phyloP scores from a whole-genome alignment of 768 basidiomycete species.

The Rhizopogon sp. region DNA sequence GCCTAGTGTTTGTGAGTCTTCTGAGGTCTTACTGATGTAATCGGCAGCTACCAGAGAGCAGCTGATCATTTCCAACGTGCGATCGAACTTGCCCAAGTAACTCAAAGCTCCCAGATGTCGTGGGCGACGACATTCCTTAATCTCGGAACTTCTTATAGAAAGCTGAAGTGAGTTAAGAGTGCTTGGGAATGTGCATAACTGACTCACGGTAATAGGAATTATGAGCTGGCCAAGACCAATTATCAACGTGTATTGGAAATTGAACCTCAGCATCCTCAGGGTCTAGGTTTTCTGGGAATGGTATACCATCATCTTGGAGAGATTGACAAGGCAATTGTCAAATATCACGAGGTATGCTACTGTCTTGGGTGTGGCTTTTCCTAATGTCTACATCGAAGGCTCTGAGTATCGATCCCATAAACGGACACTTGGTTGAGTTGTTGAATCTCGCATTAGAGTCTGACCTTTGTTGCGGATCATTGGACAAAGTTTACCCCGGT shows the following conservation, averaged over 20 bases:
- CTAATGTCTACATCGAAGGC: slow-evolving; percentile 39
- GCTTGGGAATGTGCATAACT: neutral
- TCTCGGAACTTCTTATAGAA: slow-evolving; percentile 84
- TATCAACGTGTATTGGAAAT: slow-evolving; percentile 83
- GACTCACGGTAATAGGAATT: slow-evolving; percentile 28
- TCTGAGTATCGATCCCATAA: slow-evolving; percentile 77
- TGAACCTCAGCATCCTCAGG: slow-evolving; percentile 78
- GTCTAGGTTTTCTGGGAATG: slow-evolving; percentile 86
- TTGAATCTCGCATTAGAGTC: slow-evolving; percentile 76
- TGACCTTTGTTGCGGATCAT: slow-evolving; percentile 25
- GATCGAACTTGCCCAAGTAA: slow-evolving; percentile 75
- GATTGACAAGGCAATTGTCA: slow-evolving; percentile 76
- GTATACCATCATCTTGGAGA: slow-evolving; percentile 74
- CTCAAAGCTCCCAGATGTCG: slow-evolving; percentile 77
- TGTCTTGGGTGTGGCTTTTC: neutral
- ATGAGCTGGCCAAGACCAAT: slow-evolving; percentile 62
- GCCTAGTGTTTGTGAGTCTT: slow-evolving; percentile 18
- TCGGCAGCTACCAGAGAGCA: slow-evolving; percentile 64
- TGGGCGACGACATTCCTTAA: slow-evolving; percentile 93
- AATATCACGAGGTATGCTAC: slow-evolving; percentile 81
- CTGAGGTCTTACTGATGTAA: neutral
- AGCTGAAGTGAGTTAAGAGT: slow-evolving; percentile 54
- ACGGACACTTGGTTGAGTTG: slow-evolving; percentile 74
- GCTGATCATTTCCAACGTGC: slow-evolving; percentile 67
- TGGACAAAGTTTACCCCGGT: slow-evolving; percentile 30